phyloP scores from a whole-genome alignment of 176 grass and related monocot species.

The Rhynchospora pubera region DNA sequence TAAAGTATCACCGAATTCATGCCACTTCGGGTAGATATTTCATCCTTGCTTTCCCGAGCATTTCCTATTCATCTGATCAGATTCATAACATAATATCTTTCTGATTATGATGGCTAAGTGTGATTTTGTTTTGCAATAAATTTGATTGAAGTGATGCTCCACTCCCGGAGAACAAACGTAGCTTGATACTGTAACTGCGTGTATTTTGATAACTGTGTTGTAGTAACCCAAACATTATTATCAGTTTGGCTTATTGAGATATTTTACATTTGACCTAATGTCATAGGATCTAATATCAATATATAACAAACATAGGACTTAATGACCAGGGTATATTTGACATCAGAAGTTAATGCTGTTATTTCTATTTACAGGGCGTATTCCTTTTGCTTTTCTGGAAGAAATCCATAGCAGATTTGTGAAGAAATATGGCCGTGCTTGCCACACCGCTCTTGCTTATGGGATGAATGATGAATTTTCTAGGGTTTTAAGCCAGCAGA shows the following conservation, averaged over 20 bases:
- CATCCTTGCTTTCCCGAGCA: background rate
- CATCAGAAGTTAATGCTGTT: conserved; percentile 1
- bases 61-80: background rate
- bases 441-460: conserved; percentile 78
- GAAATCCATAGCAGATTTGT: conserved; percentile 93
- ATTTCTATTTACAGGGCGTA: conserved; percentile 45
- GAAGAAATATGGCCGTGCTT: conserved; percentile 81
- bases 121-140: background rate
- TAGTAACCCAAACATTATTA: background rate
- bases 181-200: background rate
- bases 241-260: background rate
- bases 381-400: conserved; percentile 90
- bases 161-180: background rate
- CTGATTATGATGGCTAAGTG: background rate
- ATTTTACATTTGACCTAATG: background rate
- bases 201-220: background rate
- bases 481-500: conserved; percentile 79
- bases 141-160: background rate
- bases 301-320: background rate
- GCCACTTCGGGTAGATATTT: background rate
- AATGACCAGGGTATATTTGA: background rate
- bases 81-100: background rate
- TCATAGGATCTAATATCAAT: background rate
- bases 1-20: background rate
- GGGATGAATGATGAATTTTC: conserved; percentile 98